A percentile compares a stretch with the other conserved stretches of the same genome.
phyloP scores from a whole-genome alignment of 1,284 basidiomycete species.

The Apiotrichum sp. region DNA sequence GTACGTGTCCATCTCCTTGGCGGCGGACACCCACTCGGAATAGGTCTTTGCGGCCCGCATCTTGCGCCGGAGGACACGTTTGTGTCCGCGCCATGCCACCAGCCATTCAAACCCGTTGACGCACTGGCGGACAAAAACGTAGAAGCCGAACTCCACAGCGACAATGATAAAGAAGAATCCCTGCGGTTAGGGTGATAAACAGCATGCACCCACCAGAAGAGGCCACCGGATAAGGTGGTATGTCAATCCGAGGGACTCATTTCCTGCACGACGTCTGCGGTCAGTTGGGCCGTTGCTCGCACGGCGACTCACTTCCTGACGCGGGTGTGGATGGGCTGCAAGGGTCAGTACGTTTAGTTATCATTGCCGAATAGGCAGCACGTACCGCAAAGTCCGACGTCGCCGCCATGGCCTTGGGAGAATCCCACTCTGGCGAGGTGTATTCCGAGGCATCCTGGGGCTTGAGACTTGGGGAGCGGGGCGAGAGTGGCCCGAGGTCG shows the following conservation, averaged over 20 bases:
- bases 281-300: neutral
- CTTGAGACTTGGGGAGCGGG: slow-evolving; percentile 22
- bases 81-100: slow-evolving; percentile 81
- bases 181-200: slow-evolving; percentile 44
- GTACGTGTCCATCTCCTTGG: slow-evolving; percentile 70
- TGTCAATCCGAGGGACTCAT: slow-evolving; percentile 60
- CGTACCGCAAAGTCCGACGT: slow-evolving; percentile 76
- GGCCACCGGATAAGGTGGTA: slow-evolving; percentile 84
- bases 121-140: slow-evolving; percentile 79
- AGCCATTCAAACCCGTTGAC: slow-evolving; percentile 92
- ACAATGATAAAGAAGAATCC: slow-evolving; percentile 79
- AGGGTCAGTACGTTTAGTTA: neutral
- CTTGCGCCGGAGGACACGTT: slow-evolving; percentile 66
- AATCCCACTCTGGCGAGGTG: slow-evolving; percentile 11
- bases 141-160: slow-evolving; percentile 73
- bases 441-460: neutral
- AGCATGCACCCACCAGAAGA: slow-evolving; percentile 59
- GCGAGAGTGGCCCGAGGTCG: slow-evolving; percentile 28
- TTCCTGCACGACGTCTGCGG: slow-evolving; percentile 4
- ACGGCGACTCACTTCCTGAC: slow-evolving; percentile 49
- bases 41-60: slow-evolving; percentile 70
- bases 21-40: slow-evolving; percentile 72
- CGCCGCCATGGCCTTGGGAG: slow-evolving; percentile 66
- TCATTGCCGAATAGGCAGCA: neutral
- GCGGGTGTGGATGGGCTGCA: slow-evolving; percentile 67